These are phyloP conservation scores for Orbilia oligospora DNA, from an alignment of 2,329 filamentous ascomycete species.

Conservation along the genomic window DNA sequence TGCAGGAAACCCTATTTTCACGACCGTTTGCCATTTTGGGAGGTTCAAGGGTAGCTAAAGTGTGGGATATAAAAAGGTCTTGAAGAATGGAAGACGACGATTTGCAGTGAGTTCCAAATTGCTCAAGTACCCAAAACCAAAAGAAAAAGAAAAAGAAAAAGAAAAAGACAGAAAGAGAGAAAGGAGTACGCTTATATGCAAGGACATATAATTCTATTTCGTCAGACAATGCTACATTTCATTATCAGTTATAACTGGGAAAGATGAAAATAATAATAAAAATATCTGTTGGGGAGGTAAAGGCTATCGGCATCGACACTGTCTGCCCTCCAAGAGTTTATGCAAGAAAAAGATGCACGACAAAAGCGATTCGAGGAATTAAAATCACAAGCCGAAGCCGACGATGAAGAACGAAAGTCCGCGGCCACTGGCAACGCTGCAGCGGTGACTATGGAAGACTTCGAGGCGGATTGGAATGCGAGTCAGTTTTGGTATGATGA, in stretches of 20 bases:
- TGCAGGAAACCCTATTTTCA: conserved; percentile 61
- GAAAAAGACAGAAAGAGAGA: no score
- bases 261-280: conserved; percentile 14
- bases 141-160: not conserved
- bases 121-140: no score
- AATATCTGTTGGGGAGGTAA: not conserved
- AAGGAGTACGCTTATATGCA: not conserved
- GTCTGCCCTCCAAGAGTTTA: conserved; percentile 80
- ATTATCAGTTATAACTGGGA: not conserved
- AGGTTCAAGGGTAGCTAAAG: conserved; percentile 4
- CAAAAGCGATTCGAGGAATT: conserved; percentile 78
- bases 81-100: conserved; percentile 54
- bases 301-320: conserved; percentile 77
- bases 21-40: conserved; percentile 27
- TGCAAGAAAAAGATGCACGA: conserved; percentile 78
- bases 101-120: conserved; percentile 53
- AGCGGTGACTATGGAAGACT: conserved; percentile 76
- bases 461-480: conserved; percentile 85
- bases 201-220: not conserved
- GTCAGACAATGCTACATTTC: not conserved
- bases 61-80: conserved; percentile 45
- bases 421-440: conserved; percentile 31
- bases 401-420: conserved; percentile 67
- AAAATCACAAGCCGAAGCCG: conserved; percentile 74
- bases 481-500: conserved; percentile 88